Evolutionary conservation across 192 early-diverging fungal genomes (phyloP).

Genomic region (Gaertneriomyces sp.): DNA sequence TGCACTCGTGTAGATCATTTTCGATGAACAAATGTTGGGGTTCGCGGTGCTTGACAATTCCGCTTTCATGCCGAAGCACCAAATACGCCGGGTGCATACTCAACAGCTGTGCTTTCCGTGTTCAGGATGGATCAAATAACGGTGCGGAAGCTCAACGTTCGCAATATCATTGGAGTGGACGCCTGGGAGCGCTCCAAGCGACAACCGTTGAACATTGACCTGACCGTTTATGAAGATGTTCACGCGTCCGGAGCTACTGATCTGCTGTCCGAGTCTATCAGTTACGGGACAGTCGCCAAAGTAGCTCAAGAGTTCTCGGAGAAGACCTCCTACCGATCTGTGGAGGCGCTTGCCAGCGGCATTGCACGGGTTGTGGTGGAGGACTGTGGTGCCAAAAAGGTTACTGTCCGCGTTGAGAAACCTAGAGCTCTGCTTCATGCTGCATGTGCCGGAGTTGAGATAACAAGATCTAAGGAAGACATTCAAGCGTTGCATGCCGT

Average conservation of each 20-base stretch:
- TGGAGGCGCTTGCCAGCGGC: constrained; percentile 88
- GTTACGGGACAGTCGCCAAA: constrained; percentile 80
- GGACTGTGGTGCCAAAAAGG: constrained; percentile 72
- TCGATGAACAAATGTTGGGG: no score
- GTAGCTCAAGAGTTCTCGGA: constrained; percentile 73
- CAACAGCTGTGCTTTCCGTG: neutral
- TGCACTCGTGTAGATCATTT: no score
- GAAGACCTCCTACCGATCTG: constrained; percentile 65
- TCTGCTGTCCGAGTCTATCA: constrained; percentile 73
- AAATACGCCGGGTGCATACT: no score
- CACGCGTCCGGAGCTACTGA: constrained; percentile 73
- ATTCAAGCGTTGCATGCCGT: constrained; percentile 35
- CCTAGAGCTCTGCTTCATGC: constrained; percentile 89
- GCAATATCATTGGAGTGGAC: constrained; percentile 84
- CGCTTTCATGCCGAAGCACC: no score
- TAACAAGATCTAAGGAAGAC: constrained; percentile 70
- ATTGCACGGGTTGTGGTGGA: constrained; percentile 76
- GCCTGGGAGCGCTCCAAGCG: constrained; percentile 86
- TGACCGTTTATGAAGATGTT: constrained; percentile 71
- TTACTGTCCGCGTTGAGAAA: constrained; percentile 75
- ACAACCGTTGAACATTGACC: constrained; percentile 81
- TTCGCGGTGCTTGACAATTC: no score
- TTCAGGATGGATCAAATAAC: constrained; percentile 31
- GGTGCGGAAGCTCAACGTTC: constrained; percentile 73
- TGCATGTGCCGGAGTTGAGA: constrained; percentile 79